Base-by-base conservation (phyloP, 495 filamentous ascomycete species). In the Polyplosphaeria fusca region DNA sequence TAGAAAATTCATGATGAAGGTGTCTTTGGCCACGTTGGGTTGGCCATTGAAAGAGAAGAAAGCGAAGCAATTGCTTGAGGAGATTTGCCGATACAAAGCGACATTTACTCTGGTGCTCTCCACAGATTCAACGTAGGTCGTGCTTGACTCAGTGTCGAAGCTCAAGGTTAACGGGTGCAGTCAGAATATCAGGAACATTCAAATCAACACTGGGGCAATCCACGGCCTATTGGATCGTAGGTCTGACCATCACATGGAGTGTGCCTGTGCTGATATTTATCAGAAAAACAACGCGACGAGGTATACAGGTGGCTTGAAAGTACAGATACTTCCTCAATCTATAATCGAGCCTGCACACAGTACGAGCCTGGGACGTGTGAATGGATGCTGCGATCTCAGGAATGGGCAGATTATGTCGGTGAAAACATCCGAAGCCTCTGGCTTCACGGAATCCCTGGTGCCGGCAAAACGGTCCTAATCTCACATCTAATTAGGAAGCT, bases 41-140 rank as follows among this genome's bases (percentile, higher is more conserved):
- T 70, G 69, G 68, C 68, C 68, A 4, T 35, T 58, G 3, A 67
- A 66, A 41, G 55, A 46, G 19, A 57, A 42, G 22, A 55, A 50
- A 13, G 66, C 64, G 11, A 53, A 49, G 23, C 46, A 49, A 23
- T 35, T 68, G 32, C 42, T 72, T 18, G 63, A 61, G 19, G 52
- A 58, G 26, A 60, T 72, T 18, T 43, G 45, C 27, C 60, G 44
- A 14, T 53, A 69, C 55, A 70, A 68, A 19, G 25, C 56, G 2
- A 69, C 67, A 0, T 58, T 70, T 18, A 53, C 7, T 18, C 16
- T 71, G n/a, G 65, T 61, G 22, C 19, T 71, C 9, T 47, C 22
- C 14, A 52, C 60, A 25, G 48, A 65, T 35, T 26, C 53, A 18
- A 18, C 55, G 65, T 64, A 41, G 14, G 30, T 35, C 7, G n/a